Evolutionary conservation across 768 basidiomycete species (phyloP), one percentile per base, ranked within the genome.

Genomic region (Rhodocollybia butyracea): DNA sequence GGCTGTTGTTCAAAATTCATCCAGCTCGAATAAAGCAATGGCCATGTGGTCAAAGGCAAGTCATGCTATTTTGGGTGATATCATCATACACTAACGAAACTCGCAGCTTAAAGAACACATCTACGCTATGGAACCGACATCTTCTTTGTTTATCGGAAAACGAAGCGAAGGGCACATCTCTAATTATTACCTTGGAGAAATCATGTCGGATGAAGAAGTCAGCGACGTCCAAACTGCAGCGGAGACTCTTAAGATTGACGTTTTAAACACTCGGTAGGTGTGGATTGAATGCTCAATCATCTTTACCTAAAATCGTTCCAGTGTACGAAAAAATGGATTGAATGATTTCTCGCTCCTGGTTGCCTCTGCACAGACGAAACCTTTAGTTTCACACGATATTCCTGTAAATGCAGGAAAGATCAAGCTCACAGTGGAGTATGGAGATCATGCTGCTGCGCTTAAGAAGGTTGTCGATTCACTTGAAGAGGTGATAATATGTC

Each of bases 131-230:
- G 64, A 70, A 24, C 91, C 92, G 2, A 85, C 89, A 64, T 68
- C 78, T 1, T 81, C 77, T 48, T 76, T 91, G 55, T 85, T 81
- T 67, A 87, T 95, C 59, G 92, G 92, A 50, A 93, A 94, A 66
- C 88, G 85, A 41, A 76, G 70, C 51, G 75, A 83, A 21, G 92
- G 92, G 1, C 90, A 94, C 57, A 66, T 91, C 51, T 89, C 86
- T 29, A 91, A 92, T 66, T 95, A 94, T 68, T 95, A 95, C 65
- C 82, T 86, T 26, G 91, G 90, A 1, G 78, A 88, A 57, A 66
- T 79, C 10, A 82, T 88, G 21, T 77, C 79, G n/a, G 88, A 92
- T 57, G 82, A 83, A 0, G 93, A 94, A 65, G 90, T 93, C 5
- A 82, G 84, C 22, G 77, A 79, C 1, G 80, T 94, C 22, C 92